phyloP scores from a whole-genome alignment of 495 filamentous ascomycete species.

The Lindgomyces ingoldianus region DNA sequence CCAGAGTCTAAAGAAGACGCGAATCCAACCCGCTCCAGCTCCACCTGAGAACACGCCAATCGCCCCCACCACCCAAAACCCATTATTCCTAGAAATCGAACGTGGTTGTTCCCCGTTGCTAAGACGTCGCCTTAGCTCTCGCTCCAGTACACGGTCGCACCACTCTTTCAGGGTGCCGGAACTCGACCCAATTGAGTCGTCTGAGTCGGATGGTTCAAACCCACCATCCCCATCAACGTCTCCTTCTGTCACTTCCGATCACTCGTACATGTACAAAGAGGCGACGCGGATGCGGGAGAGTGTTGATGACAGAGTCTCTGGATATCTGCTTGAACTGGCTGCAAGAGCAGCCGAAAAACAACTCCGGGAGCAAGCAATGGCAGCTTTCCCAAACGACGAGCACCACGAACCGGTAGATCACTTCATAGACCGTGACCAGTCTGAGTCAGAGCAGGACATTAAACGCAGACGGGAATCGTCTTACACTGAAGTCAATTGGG shows the following conservation, averaged over 20 bases:
- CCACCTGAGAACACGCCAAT: constrained; percentile 34
- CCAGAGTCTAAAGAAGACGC: constrained; percentile 19
- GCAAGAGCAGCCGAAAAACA: constrained; percentile 75
- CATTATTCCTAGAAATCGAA: constrained; percentile 31
- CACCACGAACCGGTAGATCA: constrained; percentile 63
- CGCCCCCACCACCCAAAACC: constrained; percentile 14
- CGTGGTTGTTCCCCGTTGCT: constrained; percentile 34
- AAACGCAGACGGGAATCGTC: constrained; percentile 34
- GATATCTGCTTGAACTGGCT: constrained; percentile 73
- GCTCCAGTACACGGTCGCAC: constrained; percentile 50
- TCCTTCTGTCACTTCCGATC: constrained; percentile 48
- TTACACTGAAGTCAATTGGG: constrained; percentile 45
- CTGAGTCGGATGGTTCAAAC: constrained; percentile 53
- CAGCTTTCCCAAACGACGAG: constrained; percentile 68
- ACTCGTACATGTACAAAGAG: constrained; percentile 45
- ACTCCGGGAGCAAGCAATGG: constrained; percentile 66
- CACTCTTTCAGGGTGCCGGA: constrained; percentile 59
- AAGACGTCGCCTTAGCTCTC: constrained; percentile 47
- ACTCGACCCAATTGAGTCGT: constrained; percentile 57
- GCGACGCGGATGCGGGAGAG: constrained; percentile 55
- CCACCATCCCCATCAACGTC: constrained; percentile 54
- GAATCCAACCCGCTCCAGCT: constrained; percentile 15
- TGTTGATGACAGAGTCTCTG: constrained; percentile 69
- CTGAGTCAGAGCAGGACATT: constrained; percentile 49
- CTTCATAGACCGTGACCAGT: constrained; percentile 56